Evolutionary conservation across 495 filamentous ascomycete species (phyloP), one percentile per base, ranked within the genome.

Genomic region (Lepraria neglecta): DNA sequence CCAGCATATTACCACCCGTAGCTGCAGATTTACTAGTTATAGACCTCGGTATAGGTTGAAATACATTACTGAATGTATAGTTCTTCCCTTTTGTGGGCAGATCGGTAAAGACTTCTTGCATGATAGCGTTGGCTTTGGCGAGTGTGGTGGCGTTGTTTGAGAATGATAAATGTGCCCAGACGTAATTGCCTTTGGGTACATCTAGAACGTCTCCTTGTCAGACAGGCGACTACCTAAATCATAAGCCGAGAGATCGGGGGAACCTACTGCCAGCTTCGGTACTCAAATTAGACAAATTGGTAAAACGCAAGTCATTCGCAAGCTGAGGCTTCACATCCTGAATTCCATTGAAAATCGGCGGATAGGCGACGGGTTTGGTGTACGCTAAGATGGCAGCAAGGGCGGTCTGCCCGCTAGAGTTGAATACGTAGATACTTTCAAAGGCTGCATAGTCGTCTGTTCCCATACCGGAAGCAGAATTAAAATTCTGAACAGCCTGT

Each of bases 21-120:
- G 33, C 30, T 51, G 58, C 46, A 28, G 35, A 44, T 51, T 43
- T 51, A 24, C 58, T 38, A 17, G 58, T 28, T 31, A 61, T 61
- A 31, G 59, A 52, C 27, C 17, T 53, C 9, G 46, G 47, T 21
- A 61, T 53, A 7, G 59, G 46, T 38, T 61, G 59, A n/a, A 61
- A 61, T 9, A 53, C 38, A 31, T 52, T 44, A 6, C 14, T 24
- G 21, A 61, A 42, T 6, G 59, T 52, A 45, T 53, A 61, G 15
- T 61, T 54, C 40, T 38, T 43, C 4, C 40, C 40, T 17, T 31
- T 44, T 1, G 38, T 27, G 3, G 14, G 30, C 6, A 54, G 19
- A n/a, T 51, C 19, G 28, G 30, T 54, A 46, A 54, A 61, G 10
- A 31, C 24, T n/a, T 11, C 30, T 12, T 61, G 38, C 17, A 27